phyloP scores from a whole-genome alignment of 2,329 filamentous ascomycete genomes.

The Epichloe gansuensis region DNA sequence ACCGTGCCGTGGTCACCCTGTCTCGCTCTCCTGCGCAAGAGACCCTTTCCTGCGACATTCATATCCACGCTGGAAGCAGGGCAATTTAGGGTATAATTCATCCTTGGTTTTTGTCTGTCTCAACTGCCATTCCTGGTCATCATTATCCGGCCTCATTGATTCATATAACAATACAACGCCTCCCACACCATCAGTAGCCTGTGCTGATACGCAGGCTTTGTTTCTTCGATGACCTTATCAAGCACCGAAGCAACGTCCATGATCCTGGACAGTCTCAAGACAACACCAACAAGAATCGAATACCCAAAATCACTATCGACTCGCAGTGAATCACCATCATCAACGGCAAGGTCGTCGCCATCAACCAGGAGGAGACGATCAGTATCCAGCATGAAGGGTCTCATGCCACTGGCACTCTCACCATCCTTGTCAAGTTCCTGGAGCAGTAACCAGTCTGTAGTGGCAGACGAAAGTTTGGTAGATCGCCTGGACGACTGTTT shows the following conservation, averaged over 20 bases:
- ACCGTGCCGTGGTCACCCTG: conserved; percentile 2
- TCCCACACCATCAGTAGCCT: conserved; percentile 2
- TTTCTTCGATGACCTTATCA: conserved; percentile 5
- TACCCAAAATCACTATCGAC: background rate
- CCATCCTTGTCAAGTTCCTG: conserved; percentile 14
- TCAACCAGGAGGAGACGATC: conserved; percentile 19
- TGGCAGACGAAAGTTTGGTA: conserved; percentile 17
- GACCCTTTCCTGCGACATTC: conserved; percentile 1
- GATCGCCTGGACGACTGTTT: conserved; percentile 31
- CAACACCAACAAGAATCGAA: background rate
- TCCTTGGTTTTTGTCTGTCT: background rate
- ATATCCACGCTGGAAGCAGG: background rate
- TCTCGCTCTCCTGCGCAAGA: conserved; percentile 3
- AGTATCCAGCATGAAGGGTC: conserved; percentile 27
- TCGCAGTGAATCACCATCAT: conserved; percentile 5
- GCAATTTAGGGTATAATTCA: background rate
- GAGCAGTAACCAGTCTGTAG: conserved; percentile 8
- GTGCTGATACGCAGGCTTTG: conserved; percentile 4
- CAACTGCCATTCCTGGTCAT: background rate
- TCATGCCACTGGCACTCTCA: conserved; percentile 26
- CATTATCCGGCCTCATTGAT: background rate
- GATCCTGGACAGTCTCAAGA: conserved; percentile 1
- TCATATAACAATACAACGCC: conserved; percentile 5
- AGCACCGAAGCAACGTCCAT: conserved; percentile 3
- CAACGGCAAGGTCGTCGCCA: conserved; percentile 10